Evolutionary conservation across 2,329 filamentous ascomycete genomes (phyloP), one percentile per base, ranked within the genome.

Genomic region (Thielaviopsis ethacetica): DNA sequence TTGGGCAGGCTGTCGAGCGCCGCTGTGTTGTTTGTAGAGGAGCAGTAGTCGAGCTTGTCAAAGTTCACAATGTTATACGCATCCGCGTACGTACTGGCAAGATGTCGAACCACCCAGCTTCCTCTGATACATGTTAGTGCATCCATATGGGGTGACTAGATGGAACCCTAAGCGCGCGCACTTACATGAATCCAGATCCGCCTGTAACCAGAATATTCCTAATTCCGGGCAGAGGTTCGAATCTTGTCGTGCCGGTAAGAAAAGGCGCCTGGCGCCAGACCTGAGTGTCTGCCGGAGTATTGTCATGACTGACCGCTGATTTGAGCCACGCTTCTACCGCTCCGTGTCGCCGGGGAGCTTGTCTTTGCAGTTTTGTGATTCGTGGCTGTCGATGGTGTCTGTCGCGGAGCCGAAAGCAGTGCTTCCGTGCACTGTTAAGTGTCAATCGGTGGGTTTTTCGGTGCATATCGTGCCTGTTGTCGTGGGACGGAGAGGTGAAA

Each of bases 191-290:
- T 65, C 88, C 88, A 62, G 86, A 87, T 58, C 87, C 88, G 55
- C 88, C 88, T 21, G 88, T 91, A 63, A 93, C 79, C 78, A 91
- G 84, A 65, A 91, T 90, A 67, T 89, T 91, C 70, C 81, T 85
- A 58, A 87, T 82, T 69, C 85, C 82, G 24, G 77, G 73, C 5
- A 84, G 73, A 51, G 85, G 82, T 66, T 84, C 80, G 64, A 86
- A 91, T 63, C 80, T 82, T 62, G 85, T 88, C 64, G 76, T 82
- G 41, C 86, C 86, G 12, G 69, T 83, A 58, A 90, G 74, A 27
- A 88, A 68, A 19, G 86, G 86, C 1, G 86, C 85, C 54, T 84
- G 77, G 65, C 82, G 82, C 84, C 85, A 90, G 62, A 87, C 70
- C 44, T 83, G 82, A 63, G 77, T 75, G 65, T 84, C 21, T 24